These are phyloP conservation scores for Alternaria viburni DNA, from an alignment of 2,329 filamentous ascomycete species.

Conservation along the genomic window DNA sequence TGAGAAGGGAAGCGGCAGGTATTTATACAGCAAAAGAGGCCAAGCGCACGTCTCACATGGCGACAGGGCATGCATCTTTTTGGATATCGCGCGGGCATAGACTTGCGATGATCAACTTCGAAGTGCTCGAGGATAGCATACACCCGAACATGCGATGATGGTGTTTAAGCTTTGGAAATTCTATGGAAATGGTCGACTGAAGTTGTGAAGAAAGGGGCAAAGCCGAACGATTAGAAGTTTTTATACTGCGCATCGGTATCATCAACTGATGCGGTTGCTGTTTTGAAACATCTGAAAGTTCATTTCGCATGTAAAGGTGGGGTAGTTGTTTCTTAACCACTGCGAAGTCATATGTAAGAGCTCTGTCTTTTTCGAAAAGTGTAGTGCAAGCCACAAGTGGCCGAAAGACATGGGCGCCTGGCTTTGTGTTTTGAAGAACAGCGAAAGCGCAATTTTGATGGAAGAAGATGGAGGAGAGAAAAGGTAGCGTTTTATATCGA, in stretches of 20 bases:
- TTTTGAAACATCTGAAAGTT: background rate
- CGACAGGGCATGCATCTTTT: background rate
- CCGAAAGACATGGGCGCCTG: background rate
- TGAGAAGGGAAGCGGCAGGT: background rate
- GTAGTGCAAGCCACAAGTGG: background rate
- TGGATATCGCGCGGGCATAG: background rate
- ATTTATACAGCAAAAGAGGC: background rate
- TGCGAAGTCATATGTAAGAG: background rate
- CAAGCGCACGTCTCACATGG: background rate
- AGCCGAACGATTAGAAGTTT: background rate
- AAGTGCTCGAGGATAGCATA: no score
- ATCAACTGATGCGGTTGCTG: accelerated
- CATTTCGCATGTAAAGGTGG: background rate
- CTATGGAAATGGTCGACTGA: background rate
- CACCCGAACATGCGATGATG: background rate
- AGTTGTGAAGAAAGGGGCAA: background rate
- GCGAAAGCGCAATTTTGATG: background rate
- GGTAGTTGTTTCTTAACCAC: background rate
- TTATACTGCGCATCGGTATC: background rate
- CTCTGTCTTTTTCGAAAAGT: no score
- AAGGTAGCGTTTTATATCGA: background rate
- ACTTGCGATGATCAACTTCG: no score
- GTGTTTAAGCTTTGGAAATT: background rate
- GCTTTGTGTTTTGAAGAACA: background rate
- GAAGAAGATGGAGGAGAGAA: background rate